Conservation (phyloP, 768 basidiomycete genomes). For the Leccinellum luteum region DNA sequence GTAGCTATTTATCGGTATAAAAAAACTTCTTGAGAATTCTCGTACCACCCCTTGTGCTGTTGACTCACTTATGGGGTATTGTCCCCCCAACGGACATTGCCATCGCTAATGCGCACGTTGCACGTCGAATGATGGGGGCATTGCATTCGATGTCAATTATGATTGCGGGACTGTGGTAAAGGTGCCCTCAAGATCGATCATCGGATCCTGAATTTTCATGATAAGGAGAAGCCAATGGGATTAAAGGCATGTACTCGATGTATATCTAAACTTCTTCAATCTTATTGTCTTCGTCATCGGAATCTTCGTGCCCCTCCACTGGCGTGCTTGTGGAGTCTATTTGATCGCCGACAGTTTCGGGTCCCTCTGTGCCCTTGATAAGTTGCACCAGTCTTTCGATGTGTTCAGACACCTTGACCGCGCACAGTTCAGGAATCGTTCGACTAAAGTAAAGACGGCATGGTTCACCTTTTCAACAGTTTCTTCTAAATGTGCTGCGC, state of each 20-base stretch:
- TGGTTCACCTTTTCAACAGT: slow-evolving; percentile 66
- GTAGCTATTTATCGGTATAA: slow-evolving; percentile 22
- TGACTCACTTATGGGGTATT: slow-evolving; percentile 22
- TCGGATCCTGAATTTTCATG: background rate
- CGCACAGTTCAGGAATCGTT: background rate
- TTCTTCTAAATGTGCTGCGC: slow-evolving; percentile 76
- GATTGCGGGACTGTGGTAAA: background rate
- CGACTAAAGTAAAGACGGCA: background rate
- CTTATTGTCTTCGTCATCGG: slow-evolving; percentile 65
- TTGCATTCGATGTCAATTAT: background rate
- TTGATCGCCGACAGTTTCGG: slow-evolving; percentile 41
- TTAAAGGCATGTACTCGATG: slow-evolving; percentile 14
- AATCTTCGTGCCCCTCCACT: slow-evolving; percentile 25
- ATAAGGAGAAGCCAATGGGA: slow-evolving; percentile 5
- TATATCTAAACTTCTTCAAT: slow-evolving; percentile 69
- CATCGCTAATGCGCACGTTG: background rate
- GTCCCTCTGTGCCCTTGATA: slow-evolving; percentile 75
- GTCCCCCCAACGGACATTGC: background rate
- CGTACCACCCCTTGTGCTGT: slow-evolving; percentile 14
- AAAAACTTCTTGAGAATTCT: slow-evolving; percentile 22
- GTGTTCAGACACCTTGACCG: slow-evolving; percentile 70
- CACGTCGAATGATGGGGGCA: background rate
- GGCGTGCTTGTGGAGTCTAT: slow-evolving; percentile 24
- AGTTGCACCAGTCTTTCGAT: slow-evolving; percentile 87
- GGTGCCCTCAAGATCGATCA: background rate